Conservation (phyloP, 2,329 filamentous ascomycete species). For the Endothia cerciana region DNA sequence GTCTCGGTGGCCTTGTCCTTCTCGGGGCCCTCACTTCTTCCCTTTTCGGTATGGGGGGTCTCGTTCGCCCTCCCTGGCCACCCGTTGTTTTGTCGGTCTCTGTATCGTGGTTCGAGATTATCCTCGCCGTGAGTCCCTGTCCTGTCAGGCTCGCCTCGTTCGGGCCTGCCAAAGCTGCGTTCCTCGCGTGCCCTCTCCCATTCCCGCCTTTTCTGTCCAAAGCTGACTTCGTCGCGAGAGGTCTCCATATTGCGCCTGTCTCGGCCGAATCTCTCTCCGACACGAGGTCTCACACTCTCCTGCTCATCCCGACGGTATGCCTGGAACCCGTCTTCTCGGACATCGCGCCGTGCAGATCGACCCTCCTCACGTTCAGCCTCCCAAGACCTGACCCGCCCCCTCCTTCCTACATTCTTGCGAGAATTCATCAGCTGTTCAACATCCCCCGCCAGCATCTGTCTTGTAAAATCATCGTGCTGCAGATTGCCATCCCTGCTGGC, state of each 20-base stretch:
- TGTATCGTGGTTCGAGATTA: background rate
- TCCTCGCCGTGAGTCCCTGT: background rate
- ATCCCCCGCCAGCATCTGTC: slow-evolving; percentile 22
- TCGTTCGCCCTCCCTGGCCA: slow-evolving; percentile 2
- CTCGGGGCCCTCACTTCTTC: background rate
- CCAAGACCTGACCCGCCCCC: background rate
- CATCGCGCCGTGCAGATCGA: background rate
- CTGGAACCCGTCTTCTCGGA: background rate
- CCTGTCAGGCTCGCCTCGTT: background rate
- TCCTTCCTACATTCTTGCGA: background rate
- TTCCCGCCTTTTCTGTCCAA: slow-evolving; percentile 5
- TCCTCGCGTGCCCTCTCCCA: slow-evolving; percentile 4
- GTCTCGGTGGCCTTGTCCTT: slow-evolving; percentile 9
- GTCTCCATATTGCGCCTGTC: background rate
- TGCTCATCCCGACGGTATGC: background rate
- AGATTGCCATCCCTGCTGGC: slow-evolving; percentile 23
- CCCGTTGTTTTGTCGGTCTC: background rate
- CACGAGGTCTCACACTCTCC: background rate
- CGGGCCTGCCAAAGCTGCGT: background rate
- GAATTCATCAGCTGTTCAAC: slow-evolving; percentile 3
- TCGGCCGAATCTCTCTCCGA: background rate
- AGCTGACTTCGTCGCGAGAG: background rate
- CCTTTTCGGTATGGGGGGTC: background rate
- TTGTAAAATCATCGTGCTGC: slow-evolving; percentile 25
- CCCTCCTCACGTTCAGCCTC: background rate